These are phyloP conservation scores for Gynochthodes officinalis DNA, from an alignment of 257 asterid species.

Conservation along the genomic window DNA sequence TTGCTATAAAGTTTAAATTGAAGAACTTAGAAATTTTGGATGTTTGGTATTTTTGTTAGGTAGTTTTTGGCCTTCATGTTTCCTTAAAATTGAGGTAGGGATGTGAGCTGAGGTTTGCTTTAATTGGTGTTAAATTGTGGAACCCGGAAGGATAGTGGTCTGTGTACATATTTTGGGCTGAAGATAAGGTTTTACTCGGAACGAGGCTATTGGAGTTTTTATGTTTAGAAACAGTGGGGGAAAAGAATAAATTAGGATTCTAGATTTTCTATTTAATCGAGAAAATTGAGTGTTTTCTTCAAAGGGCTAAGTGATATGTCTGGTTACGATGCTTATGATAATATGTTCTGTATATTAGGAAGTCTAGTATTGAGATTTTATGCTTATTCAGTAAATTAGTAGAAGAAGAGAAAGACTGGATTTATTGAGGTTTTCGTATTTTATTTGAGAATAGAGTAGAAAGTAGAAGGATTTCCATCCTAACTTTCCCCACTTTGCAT, in stretches of 20 bases:
- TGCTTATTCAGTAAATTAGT: not conserved
- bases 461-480: not conserved
- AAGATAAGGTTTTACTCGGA: no score
- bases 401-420: not conserved
- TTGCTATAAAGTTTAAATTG: not conserved
- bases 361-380: not conserved
- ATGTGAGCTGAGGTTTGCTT: not conserved
- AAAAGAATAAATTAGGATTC: no score
- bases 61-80: not conserved
- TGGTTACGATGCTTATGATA: not conserved
- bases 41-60: not conserved
- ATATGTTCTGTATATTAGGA: not conserved
- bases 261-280: no score
- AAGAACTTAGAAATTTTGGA: not conserved
- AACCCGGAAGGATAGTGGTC: not conserved
- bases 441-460: not conserved
- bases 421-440: not conserved
- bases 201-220: no score
- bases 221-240: no score
- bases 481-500: not conserved
- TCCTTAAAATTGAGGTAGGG: not conserved
- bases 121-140: not conserved
- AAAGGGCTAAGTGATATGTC: not conserved
- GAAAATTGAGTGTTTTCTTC: no score
- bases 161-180: not conserved